Evolutionary conservation across 495 filamentous ascomycete species (phyloP), one percentile per base, ranked within the genome.

Genomic region (Xylaria telfairii): DNA sequence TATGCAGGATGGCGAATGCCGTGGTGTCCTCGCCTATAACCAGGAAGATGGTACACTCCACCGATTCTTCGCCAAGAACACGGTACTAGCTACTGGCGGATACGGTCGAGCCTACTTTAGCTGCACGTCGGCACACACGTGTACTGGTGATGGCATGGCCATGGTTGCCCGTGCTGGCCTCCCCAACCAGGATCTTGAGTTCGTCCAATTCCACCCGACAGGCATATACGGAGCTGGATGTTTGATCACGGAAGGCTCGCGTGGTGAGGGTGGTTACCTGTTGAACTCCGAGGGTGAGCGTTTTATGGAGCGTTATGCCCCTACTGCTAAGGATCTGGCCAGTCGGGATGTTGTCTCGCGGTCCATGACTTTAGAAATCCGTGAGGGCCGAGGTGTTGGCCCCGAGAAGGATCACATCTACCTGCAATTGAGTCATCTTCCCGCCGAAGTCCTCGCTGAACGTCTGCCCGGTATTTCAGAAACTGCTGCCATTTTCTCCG

Each of bases 141-240:
- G 95, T 83, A 98, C 95, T 70, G 95, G 95, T 87, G 95, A 98
- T 78, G 95, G 95, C 82, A 97, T 95, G 92, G 96, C 95, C 71
- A 97, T 98, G 96, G 96, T 97, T 79, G 92, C 96, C 73, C 93
- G 96, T 82, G 96, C 96, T 68, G 96, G 96, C 79, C 92, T 99
- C 42, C 96, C 96, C 66, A 97, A 97, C 87, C 96, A 99, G 85
- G 96, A 99, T 88, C 88, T 99, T 77, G 96, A 99, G 83, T 99
- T 99, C 84, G 96, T 99, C 73, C 96, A 99, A 86, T 99, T 99
- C 90, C 96, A 99, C 83, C 96, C 96, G 30, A 97, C 96, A 65
- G 96, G 96, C 85, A 99, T 99, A 84, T 99, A 99, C 83, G 96
- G 96, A 81, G 96, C 96, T 73, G 96, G 96, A 74, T 97, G 95